phyloP scores from a whole-genome alignment of 352 stramenopile genomes.

The Phytophthora rubi region DNA sequence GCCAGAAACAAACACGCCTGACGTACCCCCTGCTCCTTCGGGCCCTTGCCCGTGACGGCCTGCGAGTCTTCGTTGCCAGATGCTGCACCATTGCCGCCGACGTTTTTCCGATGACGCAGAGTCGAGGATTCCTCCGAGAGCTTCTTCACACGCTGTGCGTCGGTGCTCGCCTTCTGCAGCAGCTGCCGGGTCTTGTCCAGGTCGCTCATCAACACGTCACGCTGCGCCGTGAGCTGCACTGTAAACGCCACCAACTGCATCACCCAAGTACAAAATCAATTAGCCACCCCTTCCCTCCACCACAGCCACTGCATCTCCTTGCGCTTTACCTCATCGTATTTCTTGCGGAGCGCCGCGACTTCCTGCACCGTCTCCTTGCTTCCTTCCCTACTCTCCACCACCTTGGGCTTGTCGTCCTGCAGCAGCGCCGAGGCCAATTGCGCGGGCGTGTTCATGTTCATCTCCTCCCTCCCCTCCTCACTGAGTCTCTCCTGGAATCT shows the following conservation, averaged over 20 bases:
- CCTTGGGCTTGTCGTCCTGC: slow-evolving; percentile 52
- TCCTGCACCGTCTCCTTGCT: slow-evolving; percentile 67
- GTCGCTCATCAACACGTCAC: slow-evolving; percentile 85
- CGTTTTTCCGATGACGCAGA: slow-evolving; percentile 80
- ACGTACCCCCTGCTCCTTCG: slow-evolving; percentile 68
- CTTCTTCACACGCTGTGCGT: slow-evolving; percentile 71
- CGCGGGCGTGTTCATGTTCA: slow-evolving; percentile 54
- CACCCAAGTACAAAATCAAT: slow-evolving; percentile 7
- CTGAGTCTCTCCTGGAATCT: slow-evolving; percentile 27
- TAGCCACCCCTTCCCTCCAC: not conserved
- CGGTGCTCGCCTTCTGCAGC: slow-evolving; percentile 71
- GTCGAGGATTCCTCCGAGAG: slow-evolving; percentile 60
- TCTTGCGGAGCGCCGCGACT: slow-evolving; percentile 78
- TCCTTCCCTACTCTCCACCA: slow-evolving; percentile 34
- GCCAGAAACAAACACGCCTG: not conserved
- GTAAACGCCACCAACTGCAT: slow-evolving; percentile 87
- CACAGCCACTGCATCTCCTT: not conserved
- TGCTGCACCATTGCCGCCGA: slow-evolving; percentile 16
- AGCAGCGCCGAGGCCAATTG: slow-evolving; percentile 72
- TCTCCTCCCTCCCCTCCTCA: slow-evolving; percentile 28
- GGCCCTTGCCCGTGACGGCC: slow-evolving; percentile 36
- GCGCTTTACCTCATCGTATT: slow-evolving; percentile 85
- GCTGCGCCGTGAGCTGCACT: slow-evolving; percentile 86
- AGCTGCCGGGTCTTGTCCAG: slow-evolving; percentile 82
- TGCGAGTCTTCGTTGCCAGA: slow-evolving; percentile 47